A percentile compares a stretch with the other conserved stretches of the same genome.
Conservation (phyloP, 495 filamentous ascomycete genomes). For the Annulohypoxylon nitens region DNA sequence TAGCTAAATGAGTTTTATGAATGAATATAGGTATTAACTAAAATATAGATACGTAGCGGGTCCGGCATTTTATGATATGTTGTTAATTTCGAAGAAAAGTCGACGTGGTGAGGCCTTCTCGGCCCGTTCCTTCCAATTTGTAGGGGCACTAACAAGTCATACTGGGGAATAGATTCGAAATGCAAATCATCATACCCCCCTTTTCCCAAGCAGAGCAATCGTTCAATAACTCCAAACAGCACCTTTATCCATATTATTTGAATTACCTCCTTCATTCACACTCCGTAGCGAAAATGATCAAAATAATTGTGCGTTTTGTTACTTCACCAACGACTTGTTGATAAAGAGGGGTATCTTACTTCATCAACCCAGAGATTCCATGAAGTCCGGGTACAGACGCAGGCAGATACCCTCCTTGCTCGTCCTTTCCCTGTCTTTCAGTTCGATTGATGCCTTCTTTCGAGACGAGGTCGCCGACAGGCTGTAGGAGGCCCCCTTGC, state of each 20-base stretch:
- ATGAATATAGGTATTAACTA: neutral
- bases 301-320: neutral
- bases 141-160: neutral
- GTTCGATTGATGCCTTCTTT: slow-evolving; percentile 74
- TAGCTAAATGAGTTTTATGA: neutral
- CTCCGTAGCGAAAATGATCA: too few species aligned
- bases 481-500: slow-evolving; percentile 71
- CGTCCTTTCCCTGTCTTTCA: slow-evolving; percentile 73
- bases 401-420: slow-evolving; percentile 63
- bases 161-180: neutral
- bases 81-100: neutral
- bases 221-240: too few species aligned
- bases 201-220: too few species aligned
- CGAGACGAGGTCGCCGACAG: slow-evolving; percentile 69
- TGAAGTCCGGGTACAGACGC: slow-evolving; percentile 21
- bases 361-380: slow-evolving; percentile 25
- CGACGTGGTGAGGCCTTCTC: too few species aligned
- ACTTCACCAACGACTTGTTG: neutral
- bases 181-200: too few species aligned
- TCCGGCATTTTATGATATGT: neutral
- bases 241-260: neutral
- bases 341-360: slow-evolving; percentile 5
- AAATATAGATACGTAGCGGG: neutral
- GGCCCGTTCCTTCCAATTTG: neutral
- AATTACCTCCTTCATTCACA: too few species aligned